phyloP scores from a whole-genome alignment of 805 yeast species.

The Wickerhamiella spandovensis region DNA sequence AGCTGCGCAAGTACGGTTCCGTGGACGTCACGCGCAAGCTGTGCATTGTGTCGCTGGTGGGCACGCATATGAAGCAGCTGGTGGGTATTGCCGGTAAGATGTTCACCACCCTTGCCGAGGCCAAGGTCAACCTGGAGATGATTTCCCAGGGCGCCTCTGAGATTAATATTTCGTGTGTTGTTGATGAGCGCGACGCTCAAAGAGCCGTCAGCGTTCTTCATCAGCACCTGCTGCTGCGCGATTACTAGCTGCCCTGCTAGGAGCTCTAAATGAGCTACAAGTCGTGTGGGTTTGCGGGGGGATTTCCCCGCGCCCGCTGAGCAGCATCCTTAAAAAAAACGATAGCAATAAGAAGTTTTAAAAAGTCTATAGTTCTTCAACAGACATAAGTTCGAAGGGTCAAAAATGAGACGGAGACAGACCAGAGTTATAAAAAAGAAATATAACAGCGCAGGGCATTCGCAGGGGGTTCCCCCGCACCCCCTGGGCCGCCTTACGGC shows the following conservation, averaged over 20 bases:
- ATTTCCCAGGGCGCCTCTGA: constrained; percentile 97
- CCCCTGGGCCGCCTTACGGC: too few species aligned
- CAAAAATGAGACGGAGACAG: too few species aligned
- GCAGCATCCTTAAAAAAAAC: neutral
- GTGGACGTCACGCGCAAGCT: constrained; percentile 80
- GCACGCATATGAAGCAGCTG: constrained; percentile 92
- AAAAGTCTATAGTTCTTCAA: too few species aligned
- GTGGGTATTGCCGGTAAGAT: constrained; percentile 95
- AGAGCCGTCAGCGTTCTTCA: constrained; percentile 83
- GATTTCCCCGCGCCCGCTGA: neutral
- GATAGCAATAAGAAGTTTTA: too few species aligned
- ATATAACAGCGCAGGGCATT: too few species aligned
- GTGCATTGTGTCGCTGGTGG: constrained; percentile 89
- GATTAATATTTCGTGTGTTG: constrained; percentile 91
- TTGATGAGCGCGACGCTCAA: constrained; percentile 66
- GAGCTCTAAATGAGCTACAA: too few species aligned
- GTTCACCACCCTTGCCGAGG: constrained; percentile 89
- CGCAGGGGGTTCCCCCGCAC: too few species aligned
- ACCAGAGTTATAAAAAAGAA: too few species aligned
- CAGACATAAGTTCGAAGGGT: too few species aligned
- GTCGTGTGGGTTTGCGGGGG: too few species aligned
- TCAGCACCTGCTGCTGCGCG: constrained; percentile 41
- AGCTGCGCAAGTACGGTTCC: constrained; percentile 66
- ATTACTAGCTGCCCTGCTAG: neutral
- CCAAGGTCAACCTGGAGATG: constrained; percentile 90